Evolutionary conservation across 192 early-diverging fungal species (phyloP).

Genomic region (Entrophospora sp.): DNA sequence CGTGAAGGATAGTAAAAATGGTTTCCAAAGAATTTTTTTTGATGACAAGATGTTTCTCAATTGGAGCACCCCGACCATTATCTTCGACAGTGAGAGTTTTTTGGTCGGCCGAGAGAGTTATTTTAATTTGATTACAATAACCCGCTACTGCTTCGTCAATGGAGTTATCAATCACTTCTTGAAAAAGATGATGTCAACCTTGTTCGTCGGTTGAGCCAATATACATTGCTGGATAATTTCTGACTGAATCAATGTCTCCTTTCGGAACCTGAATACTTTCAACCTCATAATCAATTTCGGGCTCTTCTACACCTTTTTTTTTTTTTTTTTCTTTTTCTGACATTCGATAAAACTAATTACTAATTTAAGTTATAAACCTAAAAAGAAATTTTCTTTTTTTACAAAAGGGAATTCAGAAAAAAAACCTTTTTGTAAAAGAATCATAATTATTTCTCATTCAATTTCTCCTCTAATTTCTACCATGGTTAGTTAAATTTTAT

Average conservation of each 20-base stretch:
- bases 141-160: constrained; percentile 9
- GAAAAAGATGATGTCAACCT: constrained; percentile 6
- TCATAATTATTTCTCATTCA: too few relatives aligned
- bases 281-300: neutral
- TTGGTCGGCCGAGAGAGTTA: constrained; percentile 6
- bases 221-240: constrained; percentile 2
- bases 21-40: constrained; percentile 2
- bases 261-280: neutral
- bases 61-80: neutral
- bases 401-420: too few relatives aligned
- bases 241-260: neutral
- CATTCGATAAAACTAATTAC: too few relatives aligned
- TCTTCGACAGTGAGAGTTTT: neutral
- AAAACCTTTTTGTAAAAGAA: too few relatives aligned
- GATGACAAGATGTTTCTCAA: neutral
- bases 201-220: constrained; percentile 10
- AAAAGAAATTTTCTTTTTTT: too few relatives aligned
- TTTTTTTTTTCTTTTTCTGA: constrained; percentile 3
- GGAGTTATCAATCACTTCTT: constrained; percentile 9
- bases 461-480: too few relatives aligned
- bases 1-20: neutral
- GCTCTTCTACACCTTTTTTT: too few relatives aligned
- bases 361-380: too few relatives aligned
- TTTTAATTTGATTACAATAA: neutral
- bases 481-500: too few relatives aligned